Evolutionary conservation across 345 rosid species (phyloP).

Genomic region (Eucalyptus caleyi): DNA sequence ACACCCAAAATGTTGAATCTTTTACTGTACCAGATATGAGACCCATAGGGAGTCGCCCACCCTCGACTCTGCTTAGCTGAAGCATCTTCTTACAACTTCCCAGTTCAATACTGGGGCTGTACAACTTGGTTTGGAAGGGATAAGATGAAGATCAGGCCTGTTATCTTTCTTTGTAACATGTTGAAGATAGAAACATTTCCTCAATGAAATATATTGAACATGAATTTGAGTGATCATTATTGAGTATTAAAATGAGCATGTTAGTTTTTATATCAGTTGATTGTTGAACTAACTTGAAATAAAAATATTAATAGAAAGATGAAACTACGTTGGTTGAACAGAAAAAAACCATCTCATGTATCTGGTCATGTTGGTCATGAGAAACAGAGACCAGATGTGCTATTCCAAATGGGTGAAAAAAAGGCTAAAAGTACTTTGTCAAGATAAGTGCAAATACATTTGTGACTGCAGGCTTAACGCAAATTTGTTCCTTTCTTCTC

Average conservation of each 20-base stretch:
- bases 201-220: not conserved
- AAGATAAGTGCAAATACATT: not conserved
- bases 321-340: not conserved
- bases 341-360: not conserved
- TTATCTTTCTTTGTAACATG: not conserved
- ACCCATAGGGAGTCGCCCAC: not conserved
- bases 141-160: not conserved
- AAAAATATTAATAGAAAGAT: not conserved
- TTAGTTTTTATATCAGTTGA: not conserved
- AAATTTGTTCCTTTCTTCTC: not conserved
- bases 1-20: not conserved
- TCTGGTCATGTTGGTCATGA: not conserved
- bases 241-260: not conserved
- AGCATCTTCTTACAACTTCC: not conserved
- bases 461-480: not conserved
- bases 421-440: not conserved
- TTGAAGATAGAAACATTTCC: not conserved
- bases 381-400: not conserved
- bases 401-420: not conserved
- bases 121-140: not conserved
- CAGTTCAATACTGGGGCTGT: not conserved
- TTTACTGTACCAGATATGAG: not conserved
- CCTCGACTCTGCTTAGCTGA: not conserved
- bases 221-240: not conserved
- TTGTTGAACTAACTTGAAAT: not conserved